These are phyloP conservation scores for Yarrowia bubula DNA, from an alignment of 805 yeast genomes.

Conservation along the genomic window DNA sequence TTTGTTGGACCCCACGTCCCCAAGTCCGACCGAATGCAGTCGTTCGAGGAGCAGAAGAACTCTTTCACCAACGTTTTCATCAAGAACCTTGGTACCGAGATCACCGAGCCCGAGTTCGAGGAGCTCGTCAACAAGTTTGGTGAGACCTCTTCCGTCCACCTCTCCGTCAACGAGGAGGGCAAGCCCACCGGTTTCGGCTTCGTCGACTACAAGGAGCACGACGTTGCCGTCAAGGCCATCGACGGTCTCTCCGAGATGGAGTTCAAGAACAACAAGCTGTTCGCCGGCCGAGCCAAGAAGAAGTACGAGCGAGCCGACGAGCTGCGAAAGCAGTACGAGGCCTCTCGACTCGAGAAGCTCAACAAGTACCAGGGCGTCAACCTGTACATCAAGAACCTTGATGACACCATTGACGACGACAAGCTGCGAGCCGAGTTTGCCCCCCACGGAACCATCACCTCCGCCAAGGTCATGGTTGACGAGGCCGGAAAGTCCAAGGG, in stretches of 20 bases:
- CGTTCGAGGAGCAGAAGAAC: slow-evolving; percentile 83
- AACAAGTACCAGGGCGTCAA: slow-evolving; percentile 97
- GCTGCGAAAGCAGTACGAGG: slow-evolving; percentile 91
- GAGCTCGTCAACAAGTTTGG: slow-evolving; percentile 74
- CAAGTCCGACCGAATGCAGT: slow-evolving; percentile 90
- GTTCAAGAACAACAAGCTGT: slow-evolving; percentile 77
- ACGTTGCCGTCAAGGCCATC: slow-evolving; percentile 85
- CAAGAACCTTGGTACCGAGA: slow-evolving; percentile 78
- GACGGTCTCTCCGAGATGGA: slow-evolving; percentile 88
- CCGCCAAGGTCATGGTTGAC: slow-evolving; percentile 94
- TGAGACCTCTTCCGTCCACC: slow-evolving; percentile 73
- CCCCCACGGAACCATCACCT: slow-evolving; percentile 91
- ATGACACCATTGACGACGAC: slow-evolving; percentile 89
- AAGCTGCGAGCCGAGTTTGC: slow-evolving; percentile 86
- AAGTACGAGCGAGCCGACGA: slow-evolving; percentile 96
- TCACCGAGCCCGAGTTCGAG: slow-evolving; percentile 54
- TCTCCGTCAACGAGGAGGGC: slow-evolving; percentile 79
- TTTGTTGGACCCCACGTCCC: slow-evolving; percentile 93
- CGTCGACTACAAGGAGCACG: slow-evolving; percentile 85
- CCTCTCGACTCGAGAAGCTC: slow-evolving; percentile 84
- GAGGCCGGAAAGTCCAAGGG: slow-evolving; percentile 95
- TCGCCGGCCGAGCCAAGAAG: slow-evolving; percentile 99
- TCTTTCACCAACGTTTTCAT: slow-evolving; percentile 95
- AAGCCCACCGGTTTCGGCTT: slow-evolving; percentile 95
- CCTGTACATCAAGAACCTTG: slow-evolving; percentile 94